Conservation (phyloP, 768 basidiomycete species). For the Mrakia hoshinonis region DNA sequence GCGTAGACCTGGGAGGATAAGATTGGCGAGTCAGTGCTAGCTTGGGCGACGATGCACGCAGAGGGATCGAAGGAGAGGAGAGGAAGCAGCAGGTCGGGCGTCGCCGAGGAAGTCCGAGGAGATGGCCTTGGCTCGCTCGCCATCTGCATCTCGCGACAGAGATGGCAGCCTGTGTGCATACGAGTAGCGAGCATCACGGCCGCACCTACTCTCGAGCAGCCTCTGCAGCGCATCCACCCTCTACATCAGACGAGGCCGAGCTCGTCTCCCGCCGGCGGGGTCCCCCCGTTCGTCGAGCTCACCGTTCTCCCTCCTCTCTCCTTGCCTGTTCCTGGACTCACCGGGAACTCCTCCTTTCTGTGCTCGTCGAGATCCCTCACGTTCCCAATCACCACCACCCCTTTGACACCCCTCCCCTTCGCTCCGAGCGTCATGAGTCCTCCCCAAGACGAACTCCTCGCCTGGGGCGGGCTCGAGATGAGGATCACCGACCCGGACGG, state of each 20-base stretch:
- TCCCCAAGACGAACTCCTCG: constrained; percentile 5
- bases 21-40: too few relatives aligned
- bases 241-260: too few relatives aligned
- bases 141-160: too few relatives aligned
- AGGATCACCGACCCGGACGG: constrained; percentile 14
- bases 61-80: neutral
- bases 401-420: neutral
- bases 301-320: too few relatives aligned
- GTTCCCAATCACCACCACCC: constrained; percentile 23
- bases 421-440: constrained; percentile 20
- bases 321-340: neutral
- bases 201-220: too few relatives aligned
- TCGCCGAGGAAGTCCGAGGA: neutral
- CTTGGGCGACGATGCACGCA: too few relatives aligned
- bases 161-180: too few relatives aligned
- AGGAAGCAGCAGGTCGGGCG: neutral
- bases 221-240: too few relatives aligned
- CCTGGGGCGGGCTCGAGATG: neutral
- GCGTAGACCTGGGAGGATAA: constrained; percentile 20
- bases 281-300: too few relatives aligned
- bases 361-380: constrained; percentile 25
- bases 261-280: too few relatives aligned
- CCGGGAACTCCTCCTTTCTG: constrained; percentile 12
- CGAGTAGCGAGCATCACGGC: too few relatives aligned
- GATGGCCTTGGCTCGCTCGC: neutral